Base-by-base conservation (phyloP, 129 eudicot genomes). In the Ambrosia artemisiifolia region DNA sequence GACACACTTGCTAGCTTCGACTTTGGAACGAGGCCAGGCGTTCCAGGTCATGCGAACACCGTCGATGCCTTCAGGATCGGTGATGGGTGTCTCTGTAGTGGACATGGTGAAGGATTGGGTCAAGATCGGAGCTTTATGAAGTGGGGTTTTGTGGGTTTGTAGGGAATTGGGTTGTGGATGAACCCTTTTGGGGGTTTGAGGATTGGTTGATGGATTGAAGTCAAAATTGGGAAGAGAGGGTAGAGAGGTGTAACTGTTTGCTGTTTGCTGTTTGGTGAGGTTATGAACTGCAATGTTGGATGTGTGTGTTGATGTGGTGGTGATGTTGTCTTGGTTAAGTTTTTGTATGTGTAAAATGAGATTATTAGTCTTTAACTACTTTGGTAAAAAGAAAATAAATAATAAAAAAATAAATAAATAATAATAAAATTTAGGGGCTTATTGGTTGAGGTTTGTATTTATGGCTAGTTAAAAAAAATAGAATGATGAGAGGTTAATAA, bases 41-140 rank as follows among this genome's bases (percentile, higher is more conserved):
- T 87, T 84, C 96, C 96, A 92, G 32, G 96, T 79, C 90, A 92
- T 87, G 3, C 98, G 88, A 10, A 92, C 85, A 3, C 96, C 98
- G 69, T 92, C 98, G 69, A 89, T 92, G 20, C 95, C 95, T 71
- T 89, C 96, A 0, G 89, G 95, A 77, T 92, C 98, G 35, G 80
- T 72, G 11, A 75, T 73, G 5, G 93, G 84, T 76, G 85, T 79
- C 80, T 87, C 91, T 60, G 97, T 81, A 63, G 95, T 24, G 28
- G 28, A 24, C 28, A 24, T 24, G 28, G 28, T 24, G 28, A 24
- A 1, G 1, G 28, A 24, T 24, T 1, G 28, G 28, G 1, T 24
- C 35, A 30, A 55, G 53, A 67, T 59, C 11, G 42, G 30, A 28
- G 50, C 10, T 66, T 53, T 14, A 40, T 33, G 16, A 17, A 17